phyloP scores from a whole-genome alignment of 306 rosid genomes.

The Sicyos edulis region DNA sequence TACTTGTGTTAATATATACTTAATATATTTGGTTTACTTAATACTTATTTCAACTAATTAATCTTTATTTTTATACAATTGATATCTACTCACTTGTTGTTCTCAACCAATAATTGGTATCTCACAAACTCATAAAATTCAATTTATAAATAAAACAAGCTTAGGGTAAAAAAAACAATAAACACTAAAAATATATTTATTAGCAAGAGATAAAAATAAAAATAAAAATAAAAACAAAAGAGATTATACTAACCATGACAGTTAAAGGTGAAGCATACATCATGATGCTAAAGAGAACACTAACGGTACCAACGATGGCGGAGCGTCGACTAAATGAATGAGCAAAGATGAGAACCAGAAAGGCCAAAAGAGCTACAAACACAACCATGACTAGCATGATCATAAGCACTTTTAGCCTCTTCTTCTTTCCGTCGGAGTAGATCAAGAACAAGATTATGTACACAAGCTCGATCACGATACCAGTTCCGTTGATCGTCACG shows the following conservation, averaged over 20 bases:
- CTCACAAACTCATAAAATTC: too few species aligned
- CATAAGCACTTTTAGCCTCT: conserved; percentile 45
- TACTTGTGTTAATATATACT: too few species aligned
- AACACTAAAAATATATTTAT: too few species aligned
- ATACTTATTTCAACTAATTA: too few species aligned
- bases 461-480: conserved; percentile 42
- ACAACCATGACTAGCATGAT: conserved; percentile 37
- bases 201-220: too few species aligned
- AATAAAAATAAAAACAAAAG: too few species aligned
- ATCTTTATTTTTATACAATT: too few species aligned
- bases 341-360: conserved; percentile 29
- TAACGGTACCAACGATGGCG: conserved; percentile 50
- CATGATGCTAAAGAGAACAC: conserved; percentile 65
- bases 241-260: conserved; percentile 43
- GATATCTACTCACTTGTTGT: too few species aligned
- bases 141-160: too few species aligned
- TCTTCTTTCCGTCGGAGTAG: conserved; percentile 42
- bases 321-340: conserved; percentile 43
- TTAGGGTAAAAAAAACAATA: too few species aligned
- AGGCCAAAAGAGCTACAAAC: conserved; percentile 35
- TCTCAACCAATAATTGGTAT: too few species aligned
- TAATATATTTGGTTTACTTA: too few species aligned
- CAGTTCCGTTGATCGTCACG: conserved; percentile 65
- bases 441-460: conserved; percentile 59
- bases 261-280: conserved; percentile 86